These are phyloP conservation scores for Coniochaeta sp. DNA, from an alignment of 2,329 filamentous ascomycete genomes.

Conservation along the genomic window DNA sequence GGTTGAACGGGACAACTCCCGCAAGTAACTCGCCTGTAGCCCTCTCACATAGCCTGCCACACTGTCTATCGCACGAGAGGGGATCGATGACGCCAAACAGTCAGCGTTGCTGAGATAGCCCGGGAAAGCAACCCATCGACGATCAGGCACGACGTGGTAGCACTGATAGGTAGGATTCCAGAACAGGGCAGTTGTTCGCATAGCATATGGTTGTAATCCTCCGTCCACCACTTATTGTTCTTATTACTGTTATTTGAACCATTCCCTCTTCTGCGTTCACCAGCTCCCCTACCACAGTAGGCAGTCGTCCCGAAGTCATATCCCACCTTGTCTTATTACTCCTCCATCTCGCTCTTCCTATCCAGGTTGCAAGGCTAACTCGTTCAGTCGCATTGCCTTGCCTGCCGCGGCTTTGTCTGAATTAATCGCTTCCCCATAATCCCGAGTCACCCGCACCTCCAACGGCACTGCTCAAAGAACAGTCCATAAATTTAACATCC, in stretches of 20 bases:
- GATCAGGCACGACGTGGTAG: not conserved
- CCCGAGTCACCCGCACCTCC: not conserved
- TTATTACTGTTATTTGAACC: too few species aligned
- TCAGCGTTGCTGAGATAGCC: not conserved
- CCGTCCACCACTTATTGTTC: too few species aligned
- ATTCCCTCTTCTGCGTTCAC: too few species aligned
- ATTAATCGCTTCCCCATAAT: constrained; percentile 1
- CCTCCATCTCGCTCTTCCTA: not conserved
- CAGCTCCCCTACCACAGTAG: too few species aligned
- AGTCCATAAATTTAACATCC: not conserved
- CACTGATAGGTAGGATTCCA: not conserved
- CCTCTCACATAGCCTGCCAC: not conserved
- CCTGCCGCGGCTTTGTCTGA: not conserved
- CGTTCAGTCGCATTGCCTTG: not conserved
- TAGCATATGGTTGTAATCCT: not conserved
- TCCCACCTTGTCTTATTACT: not conserved
- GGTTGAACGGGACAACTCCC: constrained; percentile 1
- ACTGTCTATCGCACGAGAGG: not conserved
- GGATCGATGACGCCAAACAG: constrained; percentile 1
- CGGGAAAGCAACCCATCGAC: not conserved
- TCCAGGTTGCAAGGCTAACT: not conserved
- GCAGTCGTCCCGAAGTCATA: not conserved
- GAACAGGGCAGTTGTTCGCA: not conserved
- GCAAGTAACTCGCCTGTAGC: not conserved
- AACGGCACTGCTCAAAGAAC: not conserved